Base-by-base conservation (phyloP, 441 rosid genomes). In the Erodium trifolium region DNA sequence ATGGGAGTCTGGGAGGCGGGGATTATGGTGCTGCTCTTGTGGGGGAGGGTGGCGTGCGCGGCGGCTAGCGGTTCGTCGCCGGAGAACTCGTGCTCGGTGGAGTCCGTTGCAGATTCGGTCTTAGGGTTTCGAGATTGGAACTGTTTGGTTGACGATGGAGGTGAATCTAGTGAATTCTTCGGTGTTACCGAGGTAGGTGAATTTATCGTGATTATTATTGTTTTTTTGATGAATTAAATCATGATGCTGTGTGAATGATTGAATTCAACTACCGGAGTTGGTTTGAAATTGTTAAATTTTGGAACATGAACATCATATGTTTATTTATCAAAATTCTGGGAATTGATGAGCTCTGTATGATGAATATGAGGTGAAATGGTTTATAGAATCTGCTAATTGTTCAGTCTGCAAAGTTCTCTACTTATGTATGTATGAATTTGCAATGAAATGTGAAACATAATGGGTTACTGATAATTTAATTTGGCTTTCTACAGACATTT, bases 151-250 rank as follows among this genome's bases (percentile, higher is more conserved):
- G 49, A 73, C 70, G 73, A 19, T 31, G 57, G 16, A 59, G 18
- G 47, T 71, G 76, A 73, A 27, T 84, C 78, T 72, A 68, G 78
- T 72, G 31, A 34, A 66, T 77, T 83, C 47, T 45, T 79, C 67
- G 78, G 83, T 10, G 86, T 90, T 70, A 82, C 81, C 14, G 93
- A 92, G 95, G 98, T 92, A 83, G n/a, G 65, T 67, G 27, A 5
- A 0, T 7, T 29, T 0, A 11, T 66, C 68, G 17, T 37, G 41
- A 37, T 37, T 37, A 2, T 17, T 69, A 34, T 43, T 57, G 16
- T 2, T 11, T 19, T 72, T 67, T 35, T 3, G 18, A 45, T 0
- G 2, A 2, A 45, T 7, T 2, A 45, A 10, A 2, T 9, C 10
- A 2, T 6, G 10, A 45, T 45, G 12, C 1, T 6, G 10, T 45